A percentile compares a stretch with the other conserved stretches of the same genome.
Evolutionary conservation across 1,284 basidiomycete genomes (phyloP).

Genomic region (Heliocybe sulcata): DNA sequence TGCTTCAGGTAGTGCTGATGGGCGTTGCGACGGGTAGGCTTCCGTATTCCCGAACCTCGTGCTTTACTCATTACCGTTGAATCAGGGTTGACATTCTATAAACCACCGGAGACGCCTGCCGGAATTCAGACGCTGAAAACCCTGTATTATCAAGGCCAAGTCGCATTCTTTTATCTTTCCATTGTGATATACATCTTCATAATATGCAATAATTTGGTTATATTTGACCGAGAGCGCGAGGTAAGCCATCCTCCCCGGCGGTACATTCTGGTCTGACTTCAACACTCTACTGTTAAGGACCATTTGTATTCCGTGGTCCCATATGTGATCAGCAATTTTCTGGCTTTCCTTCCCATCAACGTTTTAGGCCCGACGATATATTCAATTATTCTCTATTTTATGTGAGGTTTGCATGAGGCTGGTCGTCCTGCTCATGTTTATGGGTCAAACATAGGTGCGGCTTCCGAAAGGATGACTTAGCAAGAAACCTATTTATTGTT

Average conservation of each 20-base stretch:
- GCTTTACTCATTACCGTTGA: neutral
- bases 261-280: too few species aligned
- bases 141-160: neutral
- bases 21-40: neutral
- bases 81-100: slow-evolving; percentile 4
- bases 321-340: neutral
- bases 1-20: slow-evolving; percentile 1
- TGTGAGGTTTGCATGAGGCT: neutral
- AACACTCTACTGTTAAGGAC: neutral
- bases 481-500: neutral
- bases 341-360: slow-evolving; percentile 5
- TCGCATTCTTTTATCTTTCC: neutral
- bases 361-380: neutral
- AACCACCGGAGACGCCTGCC: neutral
- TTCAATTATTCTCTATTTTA: slow-evolving; percentile 4
- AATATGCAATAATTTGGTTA: neutral
- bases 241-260: neutral
- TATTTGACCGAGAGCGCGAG: slow-evolving; percentile 4
- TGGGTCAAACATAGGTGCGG: neutral
- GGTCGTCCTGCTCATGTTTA: neutral
- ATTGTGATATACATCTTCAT: slow-evolving; percentile 3
- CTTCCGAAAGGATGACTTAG: slow-evolving; percentile 2
- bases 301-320: neutral
- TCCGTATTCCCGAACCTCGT: neutral
- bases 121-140: slow-evolving; percentile 5